Percentiles rank a stretch among this genome's conserved stretches.
Evolutionary conservation across 768 basidiomycete genomes (phyloP).

Genomic region (Agaricus blazei): DNA sequence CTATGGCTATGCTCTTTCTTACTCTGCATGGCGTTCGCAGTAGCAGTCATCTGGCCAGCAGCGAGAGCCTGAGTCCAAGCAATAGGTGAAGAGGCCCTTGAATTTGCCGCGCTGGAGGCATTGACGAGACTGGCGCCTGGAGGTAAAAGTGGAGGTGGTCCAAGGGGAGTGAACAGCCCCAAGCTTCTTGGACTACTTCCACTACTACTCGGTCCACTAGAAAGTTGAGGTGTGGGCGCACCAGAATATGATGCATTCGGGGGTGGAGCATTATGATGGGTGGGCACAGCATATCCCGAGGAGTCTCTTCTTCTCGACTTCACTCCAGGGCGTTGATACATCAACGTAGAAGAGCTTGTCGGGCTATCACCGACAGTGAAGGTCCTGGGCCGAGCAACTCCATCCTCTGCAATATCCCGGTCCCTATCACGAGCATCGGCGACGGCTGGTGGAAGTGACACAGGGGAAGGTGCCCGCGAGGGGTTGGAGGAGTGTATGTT

Average conservation of each 20-base stretch:
- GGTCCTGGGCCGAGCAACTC: background rate
- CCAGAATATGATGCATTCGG: constrained; percentile 27
- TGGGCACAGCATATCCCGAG: constrained; percentile 7
- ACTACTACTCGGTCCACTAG: constrained; percentile 59
- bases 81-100: constrained; percentile 58
- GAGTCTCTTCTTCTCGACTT: constrained; percentile 3
- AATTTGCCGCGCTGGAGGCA: constrained; percentile 40
- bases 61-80: constrained; percentile 29
- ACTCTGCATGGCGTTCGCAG: constrained; percentile 18
- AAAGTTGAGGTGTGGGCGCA: constrained; percentile 51
- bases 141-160: constrained; percentile 13
- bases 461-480: constrained; percentile 69
- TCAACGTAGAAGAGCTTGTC: constrained; percentile 10
- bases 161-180: constrained; percentile 25
- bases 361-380: constrained; percentile 12
- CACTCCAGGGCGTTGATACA: constrained; percentile 2
- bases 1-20: constrained; percentile 36
- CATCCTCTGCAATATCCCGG: constrained; percentile 8
- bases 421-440: constrained; percentile 4
- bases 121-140: constrained; percentile 9
- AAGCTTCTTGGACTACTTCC: constrained; percentile 58
- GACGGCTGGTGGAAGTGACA: constrained; percentile 51
- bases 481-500: constrained; percentile 69
- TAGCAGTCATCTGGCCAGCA: constrained; percentile 12
- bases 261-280: constrained; percentile 6